phyloP scores from a whole-genome alignment of 2,329 filamentous ascomycete species.

The Trichoderma sp. region DNA sequence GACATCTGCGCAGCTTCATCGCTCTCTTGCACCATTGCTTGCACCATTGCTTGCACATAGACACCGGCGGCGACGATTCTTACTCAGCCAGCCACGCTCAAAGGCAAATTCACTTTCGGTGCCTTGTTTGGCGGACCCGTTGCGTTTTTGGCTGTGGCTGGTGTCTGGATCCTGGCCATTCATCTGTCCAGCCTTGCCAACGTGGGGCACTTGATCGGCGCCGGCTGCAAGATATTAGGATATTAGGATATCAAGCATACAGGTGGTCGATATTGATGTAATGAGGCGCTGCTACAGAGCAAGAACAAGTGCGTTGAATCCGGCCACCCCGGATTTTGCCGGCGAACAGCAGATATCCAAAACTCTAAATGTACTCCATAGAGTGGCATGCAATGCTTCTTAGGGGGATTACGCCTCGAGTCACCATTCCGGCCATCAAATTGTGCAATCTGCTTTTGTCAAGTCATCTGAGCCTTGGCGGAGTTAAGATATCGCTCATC shows the following conservation, averaged over 20 bases:
- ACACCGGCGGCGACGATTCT: background rate
- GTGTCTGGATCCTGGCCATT: conserved; percentile 10
- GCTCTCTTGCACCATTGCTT: background rate
- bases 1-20: background rate
- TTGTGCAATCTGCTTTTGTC: background rate
- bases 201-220: conserved; percentile 14
- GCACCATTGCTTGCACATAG: background rate
- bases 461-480: background rate
- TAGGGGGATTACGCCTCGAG: background rate
- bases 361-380: background rate
- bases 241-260: background rate
- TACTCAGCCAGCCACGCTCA: background rate
- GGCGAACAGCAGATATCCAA: background rate
- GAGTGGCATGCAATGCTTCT: background rate
- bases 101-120: background rate
- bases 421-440: background rate
- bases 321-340: background rate
- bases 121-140: background rate
- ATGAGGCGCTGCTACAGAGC: background rate
- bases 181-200: conserved; percentile 14
- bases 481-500: background rate
- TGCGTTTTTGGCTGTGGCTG: conserved; percentile 4
- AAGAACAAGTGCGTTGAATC: background rate
- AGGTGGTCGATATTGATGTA: background rate
- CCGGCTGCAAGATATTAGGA: background rate